Conservation (phyloP, 495 filamentous ascomycete species). For the Mytilinidion resinicola region DNA sequence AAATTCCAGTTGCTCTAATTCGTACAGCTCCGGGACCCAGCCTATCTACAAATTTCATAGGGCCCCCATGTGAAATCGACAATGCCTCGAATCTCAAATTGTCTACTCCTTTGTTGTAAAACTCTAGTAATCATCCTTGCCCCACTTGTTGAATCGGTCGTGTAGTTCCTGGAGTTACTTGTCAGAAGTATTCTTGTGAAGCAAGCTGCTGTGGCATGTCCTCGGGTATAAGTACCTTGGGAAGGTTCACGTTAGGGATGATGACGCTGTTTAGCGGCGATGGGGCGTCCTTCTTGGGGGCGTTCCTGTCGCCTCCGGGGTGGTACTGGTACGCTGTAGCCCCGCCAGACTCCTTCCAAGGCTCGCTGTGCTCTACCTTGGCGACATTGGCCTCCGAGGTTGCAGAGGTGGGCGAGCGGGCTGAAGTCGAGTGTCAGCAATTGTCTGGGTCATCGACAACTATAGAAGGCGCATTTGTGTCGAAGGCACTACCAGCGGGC, state of each 20-base stretch:
- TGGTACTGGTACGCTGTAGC: slow-evolving; percentile 83
- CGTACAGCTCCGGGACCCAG: slow-evolving; percentile 6
- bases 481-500: no score
- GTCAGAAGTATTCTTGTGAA: no score
- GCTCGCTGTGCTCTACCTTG: slow-evolving; percentile 70
- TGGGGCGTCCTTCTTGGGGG: slow-evolving; percentile 78
- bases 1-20: slow-evolving; percentile 10
- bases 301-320: slow-evolving; percentile 74
- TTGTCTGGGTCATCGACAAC: neutral
- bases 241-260: slow-evolving; percentile 84
- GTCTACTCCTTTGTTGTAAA: neutral
- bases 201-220: no score
- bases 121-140: slow-evolving; percentile 63
- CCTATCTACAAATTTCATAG: slow-evolving; percentile 23
- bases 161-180: slow-evolving; percentile 60
- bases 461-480: neutral
- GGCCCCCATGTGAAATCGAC: slow-evolving; percentile 14
- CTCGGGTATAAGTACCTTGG: slow-evolving; percentile 47
- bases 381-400: slow-evolving; percentile 73
- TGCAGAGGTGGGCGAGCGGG: slow-evolving; percentile 76
- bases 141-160: slow-evolving; percentile 97
- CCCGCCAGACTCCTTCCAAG: slow-evolving; percentile 67
- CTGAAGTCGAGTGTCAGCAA: slow-evolving; percentile 37
- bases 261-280: slow-evolving; percentile 91
- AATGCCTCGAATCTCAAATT: neutral